Conservation (phyloP, 1,284 basidiomycete genomes). For the Ustilago shanxiensis region DNA sequence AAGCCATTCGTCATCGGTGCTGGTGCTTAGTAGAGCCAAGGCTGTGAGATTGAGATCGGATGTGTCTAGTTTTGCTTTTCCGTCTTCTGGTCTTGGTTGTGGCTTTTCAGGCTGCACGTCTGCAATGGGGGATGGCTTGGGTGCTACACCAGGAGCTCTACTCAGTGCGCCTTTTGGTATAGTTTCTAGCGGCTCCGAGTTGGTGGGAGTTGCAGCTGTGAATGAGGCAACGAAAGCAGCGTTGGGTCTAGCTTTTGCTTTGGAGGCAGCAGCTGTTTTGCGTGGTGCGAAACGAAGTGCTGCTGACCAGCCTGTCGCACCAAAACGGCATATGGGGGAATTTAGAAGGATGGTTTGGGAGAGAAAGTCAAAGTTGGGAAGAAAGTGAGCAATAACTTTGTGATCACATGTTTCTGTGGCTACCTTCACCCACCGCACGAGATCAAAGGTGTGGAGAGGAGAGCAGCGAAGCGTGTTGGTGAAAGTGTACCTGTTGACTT, state of each 20-base stretch:
- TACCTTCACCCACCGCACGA: neutral
- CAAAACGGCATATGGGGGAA: neutral
- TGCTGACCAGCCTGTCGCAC: constrained; percentile 54
- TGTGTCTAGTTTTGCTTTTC: neutral
- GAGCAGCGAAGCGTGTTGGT: constrained; percentile 5
- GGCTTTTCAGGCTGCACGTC: neutral
- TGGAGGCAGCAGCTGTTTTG: constrained; percentile 23
- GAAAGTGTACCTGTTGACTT: constrained; percentile 55
- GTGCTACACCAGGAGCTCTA: constrained; percentile 29
- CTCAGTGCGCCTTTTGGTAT: constrained; percentile 12
- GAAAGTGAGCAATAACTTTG: constrained; percentile 39
- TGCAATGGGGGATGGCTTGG: constrained; percentile 7
- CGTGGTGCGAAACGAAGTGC: constrained; percentile 61
- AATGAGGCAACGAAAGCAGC: constrained; percentile 45
- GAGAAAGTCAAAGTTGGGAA: neutral
- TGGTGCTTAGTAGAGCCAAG: constrained; percentile 19
- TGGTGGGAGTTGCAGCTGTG: neutral
- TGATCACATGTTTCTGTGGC: constrained; percentile 8
- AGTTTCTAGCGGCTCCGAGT: neutral
- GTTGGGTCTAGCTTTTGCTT: constrained; percentile 37
- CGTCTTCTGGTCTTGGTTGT: neutral
- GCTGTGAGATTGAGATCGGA: constrained; percentile 32
- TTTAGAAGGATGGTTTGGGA: too few species aligned
- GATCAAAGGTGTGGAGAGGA: neutral
- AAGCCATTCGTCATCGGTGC: constrained; percentile 24